Conservation (phyloP, 495 filamentous ascomycete genomes). For the Margaritispora aquatica region DNA sequence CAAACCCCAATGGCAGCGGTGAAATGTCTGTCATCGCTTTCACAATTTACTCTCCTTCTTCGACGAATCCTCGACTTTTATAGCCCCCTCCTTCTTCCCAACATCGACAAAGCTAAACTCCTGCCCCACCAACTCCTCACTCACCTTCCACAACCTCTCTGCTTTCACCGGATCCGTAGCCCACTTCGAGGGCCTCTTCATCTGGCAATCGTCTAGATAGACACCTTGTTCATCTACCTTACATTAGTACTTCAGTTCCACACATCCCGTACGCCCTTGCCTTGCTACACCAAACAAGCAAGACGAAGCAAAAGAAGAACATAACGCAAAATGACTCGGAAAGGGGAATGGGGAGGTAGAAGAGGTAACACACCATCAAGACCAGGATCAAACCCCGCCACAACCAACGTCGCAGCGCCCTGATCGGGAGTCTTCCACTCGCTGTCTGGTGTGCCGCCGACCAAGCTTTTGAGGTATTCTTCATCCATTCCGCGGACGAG, state of each 20-base stretch:
- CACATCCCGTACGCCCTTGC: not conserved
- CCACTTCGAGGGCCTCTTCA: not conserved
- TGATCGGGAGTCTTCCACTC: conserved; percentile 44
- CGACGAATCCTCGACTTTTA: not conserved
- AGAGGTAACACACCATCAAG: conserved; percentile 18
- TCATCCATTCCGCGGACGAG: conserved; percentile 7
- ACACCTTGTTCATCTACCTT: not conserved
- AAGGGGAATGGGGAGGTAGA: not conserved
- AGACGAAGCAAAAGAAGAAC: not conserved
- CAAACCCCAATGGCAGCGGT: not conserved
- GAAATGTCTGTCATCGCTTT: not conserved
- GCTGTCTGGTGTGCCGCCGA: conserved; percentile 27
- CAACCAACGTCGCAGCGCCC: conserved; percentile 50
- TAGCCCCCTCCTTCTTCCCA: not conserved
- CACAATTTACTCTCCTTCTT: not conserved
- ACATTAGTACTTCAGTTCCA: not conserved
- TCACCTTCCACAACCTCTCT: conserved; percentile 26
- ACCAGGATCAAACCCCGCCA: conserved; percentile 50
- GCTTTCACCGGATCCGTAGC: conserved; percentile 15
- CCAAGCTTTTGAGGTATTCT: not conserved
- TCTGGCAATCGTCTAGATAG: conserved; percentile 8
- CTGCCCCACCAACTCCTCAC: conserved; percentile 27
- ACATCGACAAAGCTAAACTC: conserved; percentile 15
- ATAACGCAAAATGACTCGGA: not conserved
- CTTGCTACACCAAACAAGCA: not conserved